Conservation (phyloP, 805 yeast species). For the Wickerhamomyces strasburgensis region DNA sequence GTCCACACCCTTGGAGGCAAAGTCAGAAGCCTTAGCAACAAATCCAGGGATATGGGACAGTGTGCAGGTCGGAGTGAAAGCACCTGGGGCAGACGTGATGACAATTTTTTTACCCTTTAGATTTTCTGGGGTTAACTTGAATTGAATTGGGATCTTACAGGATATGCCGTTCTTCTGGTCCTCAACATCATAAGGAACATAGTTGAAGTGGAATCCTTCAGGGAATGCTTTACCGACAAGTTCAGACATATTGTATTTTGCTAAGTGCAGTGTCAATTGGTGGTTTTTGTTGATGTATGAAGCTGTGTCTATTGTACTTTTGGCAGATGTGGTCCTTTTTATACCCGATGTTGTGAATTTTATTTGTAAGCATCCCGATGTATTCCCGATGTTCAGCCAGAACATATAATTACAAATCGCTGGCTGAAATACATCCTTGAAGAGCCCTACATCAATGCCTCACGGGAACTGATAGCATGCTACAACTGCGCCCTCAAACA, state of each 20-base stretch:
- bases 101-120: slow-evolving; percentile 38
- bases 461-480: too few species aligned
- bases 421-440: too few species aligned
- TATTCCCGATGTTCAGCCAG: too few species aligned
- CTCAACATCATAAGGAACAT: slow-evolving; percentile 25
- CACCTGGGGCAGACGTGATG: slow-evolving; percentile 78
- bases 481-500: too few species aligned
- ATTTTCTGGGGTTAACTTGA: slow-evolving; percentile 23
- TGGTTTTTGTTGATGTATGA: too few species aligned
- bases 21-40: slow-evolving; percentile 42
- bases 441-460: too few species aligned
- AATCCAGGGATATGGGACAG: slow-evolving; percentile 68
- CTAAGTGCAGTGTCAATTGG: not conserved
- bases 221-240: slow-evolving; percentile 25
- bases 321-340: too few species aligned
- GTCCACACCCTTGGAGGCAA: slow-evolving; percentile 58
- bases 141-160: slow-evolving; percentile 22
- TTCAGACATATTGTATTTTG: slow-evolving; percentile 12
- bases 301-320: too few species aligned
- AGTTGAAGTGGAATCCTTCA: slow-evolving; percentile 25
- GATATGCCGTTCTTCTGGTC: slow-evolving; percentile 24
- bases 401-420: too few species aligned
- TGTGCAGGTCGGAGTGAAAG: slow-evolving; percentile 81
- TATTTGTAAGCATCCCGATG: too few species aligned
- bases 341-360: too few species aligned